Evolutionary conservation across 768 basidiomycete species (phyloP).

Genomic region (Exidia glandulosa): DNA sequence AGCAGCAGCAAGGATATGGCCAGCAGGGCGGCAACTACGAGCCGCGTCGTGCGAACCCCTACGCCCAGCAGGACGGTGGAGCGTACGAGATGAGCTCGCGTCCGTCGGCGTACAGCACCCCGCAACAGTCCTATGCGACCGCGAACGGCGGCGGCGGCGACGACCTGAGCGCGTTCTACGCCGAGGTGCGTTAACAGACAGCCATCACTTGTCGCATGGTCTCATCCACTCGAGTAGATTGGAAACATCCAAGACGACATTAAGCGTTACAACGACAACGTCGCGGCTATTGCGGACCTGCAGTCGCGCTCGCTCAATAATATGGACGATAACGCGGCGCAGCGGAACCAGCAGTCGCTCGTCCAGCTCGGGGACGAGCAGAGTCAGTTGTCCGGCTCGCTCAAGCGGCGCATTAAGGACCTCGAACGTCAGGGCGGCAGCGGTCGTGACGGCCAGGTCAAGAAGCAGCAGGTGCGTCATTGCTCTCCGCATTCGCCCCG

Average conservation of each 20-base stretch:
- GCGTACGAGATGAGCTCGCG: background rate
- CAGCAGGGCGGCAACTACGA: background rate
- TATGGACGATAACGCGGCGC: slow-evolving; percentile 56
- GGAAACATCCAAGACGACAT: slow-evolving; percentile 63
- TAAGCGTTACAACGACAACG: slow-evolving; percentile 56
- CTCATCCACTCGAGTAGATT: slow-evolving; percentile 36
- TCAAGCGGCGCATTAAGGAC: slow-evolving; percentile 50
- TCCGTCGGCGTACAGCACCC: background rate
- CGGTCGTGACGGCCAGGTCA: slow-evolving; percentile 49
- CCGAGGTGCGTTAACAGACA: background rate
- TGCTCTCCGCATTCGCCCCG: no score
- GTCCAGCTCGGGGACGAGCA: slow-evolving; percentile 51
- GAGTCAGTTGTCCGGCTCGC: slow-evolving; percentile 40
- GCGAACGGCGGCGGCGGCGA: background rate
- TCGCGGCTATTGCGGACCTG: slow-evolving; percentile 55
- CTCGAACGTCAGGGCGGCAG: slow-evolving; percentile 55
- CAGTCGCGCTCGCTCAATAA: slow-evolving; percentile 69
- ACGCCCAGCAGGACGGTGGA: background rate
- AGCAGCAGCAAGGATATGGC: background rate
- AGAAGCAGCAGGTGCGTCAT: no score
- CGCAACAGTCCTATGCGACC: background rate
- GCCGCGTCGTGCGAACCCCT: background rate
- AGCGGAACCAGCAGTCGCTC: slow-evolving; percentile 47
- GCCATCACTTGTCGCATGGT: background rate
- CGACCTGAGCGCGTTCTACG: background rate